Conservation (phyloP, 345 rosid species). For the Populus nigra region DNA sequence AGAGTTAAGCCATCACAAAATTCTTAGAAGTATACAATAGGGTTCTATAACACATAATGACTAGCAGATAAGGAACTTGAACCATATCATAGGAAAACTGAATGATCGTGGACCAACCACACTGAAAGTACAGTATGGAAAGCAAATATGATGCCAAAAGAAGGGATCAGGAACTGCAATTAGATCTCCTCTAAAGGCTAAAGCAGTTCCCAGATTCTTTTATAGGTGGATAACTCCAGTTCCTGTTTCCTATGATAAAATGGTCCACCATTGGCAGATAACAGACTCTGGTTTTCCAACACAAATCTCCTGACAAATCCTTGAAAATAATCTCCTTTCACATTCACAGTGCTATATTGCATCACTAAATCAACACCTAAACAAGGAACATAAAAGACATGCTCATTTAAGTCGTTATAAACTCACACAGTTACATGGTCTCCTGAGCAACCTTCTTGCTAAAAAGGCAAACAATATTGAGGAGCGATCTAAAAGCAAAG, state of each 20-base stretch:
- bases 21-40: neutral
- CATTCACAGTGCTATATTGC: neutral
- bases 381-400: too few relatives aligned
- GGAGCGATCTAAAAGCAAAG: neutral
- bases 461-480: neutral
- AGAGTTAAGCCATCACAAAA: too few relatives aligned
- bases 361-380: neutral
- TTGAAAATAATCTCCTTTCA: neutral
- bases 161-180: too few relatives aligned
- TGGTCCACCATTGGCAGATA: neutral
- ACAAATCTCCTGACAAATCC: neutral
- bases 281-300: neutral
- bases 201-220: too few relatives aligned
- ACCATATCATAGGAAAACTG: neutral
- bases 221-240: too few relatives aligned
- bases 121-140: neutral
- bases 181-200: too few relatives aligned
- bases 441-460: neutral
- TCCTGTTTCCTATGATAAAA: too few relatives aligned
- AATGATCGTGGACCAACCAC: neutral
- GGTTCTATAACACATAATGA: neutral
- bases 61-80: neutral
- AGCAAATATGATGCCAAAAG: too few relatives aligned
- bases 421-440: neutral
- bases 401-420: neutral